Conservation (phyloP, 306 rosid genomes). For the Cucumis sativus region DNA sequence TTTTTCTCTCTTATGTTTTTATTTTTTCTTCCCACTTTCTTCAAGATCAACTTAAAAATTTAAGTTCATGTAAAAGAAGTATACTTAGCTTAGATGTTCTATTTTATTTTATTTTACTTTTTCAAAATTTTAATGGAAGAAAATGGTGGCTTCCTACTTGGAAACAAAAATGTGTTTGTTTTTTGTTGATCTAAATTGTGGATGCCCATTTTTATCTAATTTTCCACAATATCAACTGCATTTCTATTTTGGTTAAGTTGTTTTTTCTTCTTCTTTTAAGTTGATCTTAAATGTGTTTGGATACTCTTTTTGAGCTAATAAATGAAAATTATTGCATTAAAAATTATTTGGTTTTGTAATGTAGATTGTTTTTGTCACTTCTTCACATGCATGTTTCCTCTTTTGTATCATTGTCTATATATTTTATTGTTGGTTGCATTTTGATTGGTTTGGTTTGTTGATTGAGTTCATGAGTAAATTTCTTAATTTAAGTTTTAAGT, state of each 20-base stretch:
- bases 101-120: neutral
- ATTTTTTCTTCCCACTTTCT: neutral
- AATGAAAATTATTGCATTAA: neutral
- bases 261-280: neutral
- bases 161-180: neutral
- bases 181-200: neutral
- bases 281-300: neutral
- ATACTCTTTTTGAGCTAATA: neutral
- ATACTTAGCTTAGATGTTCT: neutral
- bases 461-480: too few relatives aligned
- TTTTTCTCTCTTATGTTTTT: too few relatives aligned
- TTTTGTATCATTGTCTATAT: too few relatives aligned
- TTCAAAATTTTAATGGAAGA: neutral
- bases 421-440: too few relatives aligned
- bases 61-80: neutral
- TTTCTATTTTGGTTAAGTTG: neutral
- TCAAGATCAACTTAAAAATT: neutral
- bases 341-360: too few relatives aligned
- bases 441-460: too few relatives aligned
- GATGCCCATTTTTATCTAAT: neutral
- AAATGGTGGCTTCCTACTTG: neutral
- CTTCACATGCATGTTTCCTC: too few relatives aligned
- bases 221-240: neutral
- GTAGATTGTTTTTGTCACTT: too few relatives aligned
- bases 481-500: too few relatives aligned